These are phyloP conservation scores for Ogataea nitratoaversa DNA, from an alignment of 805 yeast genomes.

Conservation along the genomic window DNA sequence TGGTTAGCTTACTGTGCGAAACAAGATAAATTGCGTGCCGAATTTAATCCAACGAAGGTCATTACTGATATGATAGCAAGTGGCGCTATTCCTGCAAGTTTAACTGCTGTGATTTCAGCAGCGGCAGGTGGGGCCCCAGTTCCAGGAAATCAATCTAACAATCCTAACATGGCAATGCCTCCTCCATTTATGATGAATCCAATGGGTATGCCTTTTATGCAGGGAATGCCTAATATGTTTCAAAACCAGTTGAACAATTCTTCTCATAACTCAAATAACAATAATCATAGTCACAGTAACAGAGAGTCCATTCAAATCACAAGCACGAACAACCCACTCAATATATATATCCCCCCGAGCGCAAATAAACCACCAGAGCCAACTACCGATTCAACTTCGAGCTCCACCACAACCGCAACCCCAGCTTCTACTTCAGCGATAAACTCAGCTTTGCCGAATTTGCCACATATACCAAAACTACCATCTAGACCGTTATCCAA, in stretches of 20 bases:
- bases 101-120: constrained; percentile 24
- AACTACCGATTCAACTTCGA: no score
- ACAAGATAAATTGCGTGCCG: constrained; percentile 77
- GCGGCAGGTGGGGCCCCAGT: constrained; percentile 26
- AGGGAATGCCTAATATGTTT: constrained; percentile 21
- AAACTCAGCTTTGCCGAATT: constrained; percentile 5
- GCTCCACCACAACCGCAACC: constrained; percentile 2
- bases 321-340: constrained; percentile 4
- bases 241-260: neutral
- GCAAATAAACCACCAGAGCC: constrained; percentile 7
- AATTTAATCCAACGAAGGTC: constrained; percentile 77
- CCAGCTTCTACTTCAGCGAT: constrained; percentile 9
- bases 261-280: neutral
- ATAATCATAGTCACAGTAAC: neutral
- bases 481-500: constrained; percentile 24
- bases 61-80: constrained; percentile 56
- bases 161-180: constrained; percentile 23
- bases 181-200: constrained; percentile 28
- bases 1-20: constrained; percentile 92
- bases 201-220: constrained; percentile 30
- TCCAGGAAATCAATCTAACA: constrained; percentile 18
- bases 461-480: constrained; percentile 17
- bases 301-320: neutral
- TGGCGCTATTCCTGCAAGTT: constrained; percentile 26
- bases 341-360: neutral